phyloP scores from a whole-genome alignment of 1,284 basidiomycete species.

The Fistulinella cinereoalba region DNA sequence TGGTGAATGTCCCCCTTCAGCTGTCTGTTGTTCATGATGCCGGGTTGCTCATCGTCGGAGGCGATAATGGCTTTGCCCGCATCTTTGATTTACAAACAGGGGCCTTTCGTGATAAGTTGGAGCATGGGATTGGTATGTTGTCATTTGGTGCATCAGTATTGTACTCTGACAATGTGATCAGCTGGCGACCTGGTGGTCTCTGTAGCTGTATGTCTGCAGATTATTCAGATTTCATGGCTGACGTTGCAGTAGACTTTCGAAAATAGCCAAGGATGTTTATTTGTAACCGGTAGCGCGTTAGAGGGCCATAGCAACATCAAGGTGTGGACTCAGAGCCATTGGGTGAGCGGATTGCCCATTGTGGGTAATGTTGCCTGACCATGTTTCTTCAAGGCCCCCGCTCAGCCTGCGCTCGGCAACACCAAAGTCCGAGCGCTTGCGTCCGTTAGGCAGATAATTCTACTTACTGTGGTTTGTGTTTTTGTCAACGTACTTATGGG shows the following conservation, averaged over 20 bases:
- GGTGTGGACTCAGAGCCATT: neutral
- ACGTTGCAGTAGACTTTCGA: too few species aligned
- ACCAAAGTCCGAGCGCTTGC: neutral
- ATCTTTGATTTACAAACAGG: too few species aligned
- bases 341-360: neutral
- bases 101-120: too few species aligned
- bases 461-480: neutral
- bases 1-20: too few species aligned
- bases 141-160: neutral
- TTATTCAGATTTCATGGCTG: too few species aligned
- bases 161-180: neutral
- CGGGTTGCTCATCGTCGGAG: too few species aligned
- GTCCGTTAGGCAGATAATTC: neutral
- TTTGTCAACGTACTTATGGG: neutral
- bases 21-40: too few species aligned
- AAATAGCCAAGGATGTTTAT: neutral
- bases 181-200: neutral
- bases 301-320: constrained; percentile 1
- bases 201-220: neutral
- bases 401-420: neutral
- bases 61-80: too few species aligned
- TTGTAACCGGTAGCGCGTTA: neutral
- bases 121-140: too few species aligned
- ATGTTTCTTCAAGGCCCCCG: neutral
- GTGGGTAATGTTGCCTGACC: neutral